Evolutionary conservation across 768 basidiomycete genomes (phyloP), one percentile per base, ranked within the genome.

Genomic region (Stropharia rugosoannulata): DNA sequence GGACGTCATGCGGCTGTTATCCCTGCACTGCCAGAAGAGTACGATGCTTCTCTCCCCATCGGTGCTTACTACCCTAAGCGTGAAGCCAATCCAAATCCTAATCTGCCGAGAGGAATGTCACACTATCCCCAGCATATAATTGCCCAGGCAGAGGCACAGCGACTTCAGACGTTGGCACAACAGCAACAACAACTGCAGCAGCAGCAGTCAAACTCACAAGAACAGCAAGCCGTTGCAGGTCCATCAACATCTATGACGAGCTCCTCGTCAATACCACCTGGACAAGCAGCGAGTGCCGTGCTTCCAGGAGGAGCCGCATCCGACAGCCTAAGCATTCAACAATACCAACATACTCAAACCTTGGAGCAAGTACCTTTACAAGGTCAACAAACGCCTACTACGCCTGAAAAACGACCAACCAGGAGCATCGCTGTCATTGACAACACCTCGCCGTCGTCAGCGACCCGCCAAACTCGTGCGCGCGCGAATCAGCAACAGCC

Each of bases 1-100:
- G 90, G 90, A 62, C 78, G 90, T 38, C 90, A 92, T 62, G 90
- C 90, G 37, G 84, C 89, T 58, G 90, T 92, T 51, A 87, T 87
- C 49, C 89, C 89, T 44, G 89, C 89, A 0, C 75, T 90, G 5
- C 87, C 89, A 7, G 90, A 91, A 64, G 89, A 89, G 53, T 85
- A 84, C 43, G 83, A 84, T 49, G 70, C 77, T 2, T 75, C 75
- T 15, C 66, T 73, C 62, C 77, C 78, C 5, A 70, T 79, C 25
- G 78, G 80, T 29, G 71, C 76, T 4, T 76, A 80, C 54, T 80
- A 81, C 46, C 77, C 77, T 11, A 70, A 71, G 55, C 61, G 68
- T 49, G 70, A 72, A 18, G 47, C 55, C 1, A 58, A 56, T 18
- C 47, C 66, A 0, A 62, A 69, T 49, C 65, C 73, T 5, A 73